Evolutionary conservation across 139 green algal genomes (phyloP).

Genomic region (Diplosphaera chodatii): DNA sequence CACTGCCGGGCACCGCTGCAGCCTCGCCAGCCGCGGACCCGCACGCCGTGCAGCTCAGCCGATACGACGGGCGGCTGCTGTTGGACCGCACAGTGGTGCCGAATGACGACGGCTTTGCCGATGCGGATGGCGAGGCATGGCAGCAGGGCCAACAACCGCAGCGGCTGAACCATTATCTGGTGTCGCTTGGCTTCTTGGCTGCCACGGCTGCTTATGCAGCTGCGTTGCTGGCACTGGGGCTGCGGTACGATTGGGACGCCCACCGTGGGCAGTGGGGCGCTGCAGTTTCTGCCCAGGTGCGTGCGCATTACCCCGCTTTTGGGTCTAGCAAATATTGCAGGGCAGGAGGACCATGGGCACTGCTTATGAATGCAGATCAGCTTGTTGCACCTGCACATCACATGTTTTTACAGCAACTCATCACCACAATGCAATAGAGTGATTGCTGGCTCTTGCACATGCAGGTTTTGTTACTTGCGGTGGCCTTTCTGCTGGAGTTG

Average conservation of each 20-base stretch:
- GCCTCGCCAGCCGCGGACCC: background rate
- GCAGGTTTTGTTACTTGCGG: background rate
- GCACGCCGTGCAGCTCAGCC: background rate
- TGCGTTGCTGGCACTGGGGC: background rate
- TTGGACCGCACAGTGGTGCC: background rate
- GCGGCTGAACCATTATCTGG: background rate
- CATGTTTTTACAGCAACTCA: too few relatives aligned
- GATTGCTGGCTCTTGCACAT: too few relatives aligned
- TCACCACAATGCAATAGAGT: too few relatives aligned
- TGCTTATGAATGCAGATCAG: too few relatives aligned
- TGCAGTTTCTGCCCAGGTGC: background rate
- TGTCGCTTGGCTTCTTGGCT: background rate
- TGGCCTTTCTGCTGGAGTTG: background rate
- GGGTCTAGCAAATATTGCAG: too few relatives aligned
- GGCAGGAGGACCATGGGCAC: too few relatives aligned
- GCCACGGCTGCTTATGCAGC: background rate
- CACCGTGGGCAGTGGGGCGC: background rate
- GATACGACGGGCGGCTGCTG: background rate
- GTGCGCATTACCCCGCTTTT: too few relatives aligned
- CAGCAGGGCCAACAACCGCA: too few relatives aligned
- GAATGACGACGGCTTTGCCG: background rate
- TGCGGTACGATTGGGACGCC: background rate
- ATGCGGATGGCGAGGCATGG: background rate
- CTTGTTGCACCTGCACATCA: background rate
- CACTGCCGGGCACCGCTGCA: background rate